phyloP scores from a whole-genome alignment of 2,329 filamentous ascomycete species.

The Epichloe hybrida region DNA sequence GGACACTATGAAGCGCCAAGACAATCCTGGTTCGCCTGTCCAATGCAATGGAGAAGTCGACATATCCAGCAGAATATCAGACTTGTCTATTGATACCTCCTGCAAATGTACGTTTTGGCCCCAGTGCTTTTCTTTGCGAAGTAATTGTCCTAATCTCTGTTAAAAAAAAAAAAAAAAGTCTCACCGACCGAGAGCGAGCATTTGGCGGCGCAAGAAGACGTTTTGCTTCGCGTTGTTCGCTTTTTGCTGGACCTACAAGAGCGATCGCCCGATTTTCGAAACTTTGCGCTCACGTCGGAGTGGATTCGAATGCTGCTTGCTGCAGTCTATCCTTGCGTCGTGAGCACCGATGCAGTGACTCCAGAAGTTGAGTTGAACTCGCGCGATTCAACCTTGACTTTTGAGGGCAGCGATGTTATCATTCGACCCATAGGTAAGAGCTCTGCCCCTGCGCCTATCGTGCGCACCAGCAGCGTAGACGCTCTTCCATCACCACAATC shows the following conservation, averaged over 20 bases:
- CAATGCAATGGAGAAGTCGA: constrained; percentile 3
- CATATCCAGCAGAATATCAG: neutral
- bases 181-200: constrained; percentile 29
- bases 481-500: constrained; percentile 35
- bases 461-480: constrained; percentile 52
- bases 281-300: constrained; percentile 67
- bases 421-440: constrained; percentile 54
- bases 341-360: constrained; percentile 70
- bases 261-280: constrained; percentile 65
- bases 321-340: constrained; percentile 75
- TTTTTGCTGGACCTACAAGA: constrained; percentile 69
- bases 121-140: neutral
- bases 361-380: constrained; percentile 82
- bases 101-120: neutral
- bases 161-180: constrained; percentile 8
- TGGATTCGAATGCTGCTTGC: constrained; percentile 70
- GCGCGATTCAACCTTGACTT: constrained; percentile 64
- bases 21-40: constrained; percentile 42
- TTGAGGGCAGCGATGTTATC: constrained; percentile 75
- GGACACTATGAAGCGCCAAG: constrained; percentile 49
- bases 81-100: neutral
- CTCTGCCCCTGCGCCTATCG: constrained; percentile 51
- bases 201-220: constrained; percentile 38
- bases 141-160: neutral
- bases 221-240: constrained; percentile 63